Evolutionary conservation across 2,329 filamentous ascomycete species (phyloP), one percentile per base, ranked within the genome.

Genomic region (Ceratocystis ficicola): DNA sequence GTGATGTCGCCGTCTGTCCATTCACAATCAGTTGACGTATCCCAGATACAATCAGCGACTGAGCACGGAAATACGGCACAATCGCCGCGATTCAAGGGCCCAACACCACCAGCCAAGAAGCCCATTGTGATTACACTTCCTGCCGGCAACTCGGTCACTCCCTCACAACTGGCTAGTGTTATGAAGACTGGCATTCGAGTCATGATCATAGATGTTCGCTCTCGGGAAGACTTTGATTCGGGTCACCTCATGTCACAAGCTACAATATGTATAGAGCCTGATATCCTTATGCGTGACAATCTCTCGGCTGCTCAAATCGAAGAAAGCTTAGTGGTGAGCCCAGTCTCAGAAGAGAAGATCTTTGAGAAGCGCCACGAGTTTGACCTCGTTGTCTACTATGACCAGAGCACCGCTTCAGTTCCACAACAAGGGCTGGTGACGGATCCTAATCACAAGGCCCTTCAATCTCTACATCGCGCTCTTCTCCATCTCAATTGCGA

Each of bases 371-470:
- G 87, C 15, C 82, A 92, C 69, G 81, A 87, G 66, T 96, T 88
- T 71, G 91, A 97, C 70, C 76, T 96, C 52, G 83, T 99, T 10
- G 89, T 99, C 0, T 94, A 95, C 71, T 95, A 97, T 73, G 91
- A 99, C 73, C 83, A 93, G 69, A 68, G 81, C 73, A 79, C 89
- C 72, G 67, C 81, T 75, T 70, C 78, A 69, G 71, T 95, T 22
- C 55, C 55, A n/a, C 74, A 71, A 6, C 25, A 57, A n/a, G 46
- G 52, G 2, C 30, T 20, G 17, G 64, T 69, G 22, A 5, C 10
- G 17, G 65, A 66, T 61, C 55, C 63, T 10, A 44, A 46, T 20
- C 50, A 44, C 36, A 64, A 60, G n/a, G 69, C 66, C 20, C 65
- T 69, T 15, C 64, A 67, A 69, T 86, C 86, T 17, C 78, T 99